Percentiles rank a stretch among this genome's conserved stretches.
These are phyloP conservation scores for Hyaloscypha bicolor DNA, from an alignment of 495 filamentous ascomycete genomes.

Conservation along the genomic window DNA sequence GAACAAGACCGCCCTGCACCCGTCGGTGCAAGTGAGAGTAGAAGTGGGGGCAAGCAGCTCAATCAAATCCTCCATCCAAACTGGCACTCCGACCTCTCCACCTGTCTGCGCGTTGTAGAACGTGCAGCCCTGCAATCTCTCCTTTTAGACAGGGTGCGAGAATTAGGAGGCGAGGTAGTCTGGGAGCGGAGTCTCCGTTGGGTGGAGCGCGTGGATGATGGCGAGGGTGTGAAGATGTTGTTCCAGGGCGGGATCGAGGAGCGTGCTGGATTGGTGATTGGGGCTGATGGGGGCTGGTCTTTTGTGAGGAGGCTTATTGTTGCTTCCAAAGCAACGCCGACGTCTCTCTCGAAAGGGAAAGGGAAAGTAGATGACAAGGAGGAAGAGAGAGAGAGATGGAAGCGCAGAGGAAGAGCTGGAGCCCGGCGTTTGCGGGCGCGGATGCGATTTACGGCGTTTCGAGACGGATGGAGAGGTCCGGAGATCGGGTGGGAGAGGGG, in stretches of 20 bases:
- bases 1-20: too few relatives aligned
- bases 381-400: constrained; percentile 34
- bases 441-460: constrained; percentile 31
- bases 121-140: too few relatives aligned
- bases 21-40: too few relatives aligned
- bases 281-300: constrained; percentile 60
- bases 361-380: constrained; percentile 15
- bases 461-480: neutral
- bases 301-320: constrained; percentile 47
- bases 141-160: neutral
- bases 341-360: too few relatives aligned
- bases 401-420: constrained; percentile 30
- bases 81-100: too few relatives aligned
- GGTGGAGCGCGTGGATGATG: neutral
- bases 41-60: too few relatives aligned
- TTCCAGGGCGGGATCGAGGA: constrained; percentile 40
- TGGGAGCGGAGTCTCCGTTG: constrained; percentile 11
- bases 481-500: constrained; percentile 11
- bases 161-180: constrained; percentile 11
- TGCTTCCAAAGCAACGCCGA: too few relatives aligned
- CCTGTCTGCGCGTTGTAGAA: too few relatives aligned
- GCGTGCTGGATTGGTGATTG: constrained; percentile 57
- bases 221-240: constrained; percentile 27
- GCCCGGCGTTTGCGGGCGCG: constrained; percentile 25
- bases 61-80: too few relatives aligned